A percentile compares a stretch with the other conserved stretches of the same genome.
phyloP scores from a whole-genome alignment of 352 stramenopile genomes.

The Hyaloperonospora brassicae region DNA sequence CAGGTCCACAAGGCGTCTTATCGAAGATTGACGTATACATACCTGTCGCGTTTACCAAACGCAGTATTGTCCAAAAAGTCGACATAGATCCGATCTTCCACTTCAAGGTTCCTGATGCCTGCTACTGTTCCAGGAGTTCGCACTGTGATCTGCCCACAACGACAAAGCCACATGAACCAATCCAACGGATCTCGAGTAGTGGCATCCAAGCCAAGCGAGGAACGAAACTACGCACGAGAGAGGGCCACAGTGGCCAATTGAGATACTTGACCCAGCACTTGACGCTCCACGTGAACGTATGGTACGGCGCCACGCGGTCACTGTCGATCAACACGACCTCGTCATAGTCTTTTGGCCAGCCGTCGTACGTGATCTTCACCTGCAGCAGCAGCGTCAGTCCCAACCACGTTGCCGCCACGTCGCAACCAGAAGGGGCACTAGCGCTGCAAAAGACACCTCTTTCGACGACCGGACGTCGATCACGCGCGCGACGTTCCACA shows the following conservation, averaged over 20 bases:
- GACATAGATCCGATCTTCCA: slow-evolving; percentile 38
- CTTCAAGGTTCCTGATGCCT: slow-evolving; percentile 31
- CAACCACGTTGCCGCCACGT: neutral
- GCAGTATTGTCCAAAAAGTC: slow-evolving; percentile 51
- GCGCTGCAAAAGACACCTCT: slow-evolving; percentile 10
- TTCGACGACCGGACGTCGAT: slow-evolving; percentile 21
- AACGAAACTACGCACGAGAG: slow-evolving; percentile 29
- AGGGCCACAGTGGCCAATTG: slow-evolving; percentile 72
- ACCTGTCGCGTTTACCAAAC: slow-evolving; percentile 39
- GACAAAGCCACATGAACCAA: neutral
- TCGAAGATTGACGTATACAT: neutral
- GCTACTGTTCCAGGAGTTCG: slow-evolving; percentile 38
- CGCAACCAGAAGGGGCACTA: neutral
- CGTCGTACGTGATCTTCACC: slow-evolving; percentile 65
- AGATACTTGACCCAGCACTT: slow-evolving; percentile 79
- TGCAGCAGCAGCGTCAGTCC: slow-evolving; percentile 12
- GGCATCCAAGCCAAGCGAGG: neutral
- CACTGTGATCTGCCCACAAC: slow-evolving; percentile 44
- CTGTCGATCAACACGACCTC: slow-evolving; percentile 52
- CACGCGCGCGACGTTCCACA: slow-evolving; percentile 63
- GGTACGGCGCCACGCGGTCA: slow-evolving; percentile 54
- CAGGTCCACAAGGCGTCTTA: neutral
- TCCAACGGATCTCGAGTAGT: neutral
- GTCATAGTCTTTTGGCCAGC: slow-evolving; percentile 48
- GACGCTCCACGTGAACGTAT: slow-evolving; percentile 71